Evolutionary conservation across 345 rosid genomes (phyloP), one percentile per base, ranked within the genome.

Genomic region (Citrus glauca): DNA sequence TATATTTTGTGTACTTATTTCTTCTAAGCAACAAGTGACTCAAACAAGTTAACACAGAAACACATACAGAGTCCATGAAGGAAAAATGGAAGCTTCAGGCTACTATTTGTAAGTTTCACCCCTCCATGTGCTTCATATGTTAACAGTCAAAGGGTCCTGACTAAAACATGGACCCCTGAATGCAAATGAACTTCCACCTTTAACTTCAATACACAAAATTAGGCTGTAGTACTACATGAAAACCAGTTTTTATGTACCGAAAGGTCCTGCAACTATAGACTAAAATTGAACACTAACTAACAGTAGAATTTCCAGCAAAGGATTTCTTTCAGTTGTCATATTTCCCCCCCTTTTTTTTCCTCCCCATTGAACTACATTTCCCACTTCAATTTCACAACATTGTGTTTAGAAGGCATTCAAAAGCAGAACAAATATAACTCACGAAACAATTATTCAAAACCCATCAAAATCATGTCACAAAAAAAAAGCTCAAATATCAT

Each of bases 401-500:
- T 73, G 50, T 61, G 25, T 24, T 72, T 53, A 66, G 59, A 66
- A 66, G 25, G 16, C 4, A 48, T 22, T 61, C 71, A 69, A 62
- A 69, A 32, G 9, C 67, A 66, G 63, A 74, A 75, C 17, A 2
- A 4, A 11, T 22, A 32, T n/a, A 19, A 7, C 17, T 16, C 38
- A 17, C 6, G 57, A 45, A 11, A 30, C 33, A 35, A 0, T 42
- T 60, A 24, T 9, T 20, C 25, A 33, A 33, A 77, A 56, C 56
- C 69, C 50, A 61, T 64, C 40, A 50, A 77, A 67, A 62, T 67
- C 66, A 71, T 70, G 70, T 69, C 72, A 17, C 32, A 71, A 55
- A 66, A 28, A n/a, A 25, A 72, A 82, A 48, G 48, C 22, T 19
- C 10, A 30, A 30, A 8, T 4, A 64, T 75, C 71, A 75, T 30